These are phyloP conservation scores for Astragalus glycyphyllos DNA, from an alignment of 306 rosid genomes.

Conservation along the genomic window DNA sequence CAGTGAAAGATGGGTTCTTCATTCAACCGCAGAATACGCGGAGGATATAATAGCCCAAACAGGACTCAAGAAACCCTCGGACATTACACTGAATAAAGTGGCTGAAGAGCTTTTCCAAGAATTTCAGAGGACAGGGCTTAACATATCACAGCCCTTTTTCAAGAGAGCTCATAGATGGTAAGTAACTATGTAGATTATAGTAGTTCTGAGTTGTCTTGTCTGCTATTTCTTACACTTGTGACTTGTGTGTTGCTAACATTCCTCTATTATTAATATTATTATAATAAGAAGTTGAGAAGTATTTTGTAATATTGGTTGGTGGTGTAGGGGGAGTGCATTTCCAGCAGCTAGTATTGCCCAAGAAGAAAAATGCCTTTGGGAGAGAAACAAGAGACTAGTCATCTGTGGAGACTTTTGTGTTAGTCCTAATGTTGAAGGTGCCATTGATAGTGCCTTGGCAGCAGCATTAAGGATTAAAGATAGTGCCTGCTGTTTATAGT, in stretches of 20 bases:
- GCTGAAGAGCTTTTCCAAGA: constrained; percentile 82
- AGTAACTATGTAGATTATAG: constrained; percentile 42
- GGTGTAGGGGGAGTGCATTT: constrained; percentile 89
- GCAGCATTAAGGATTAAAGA: constrained; percentile 76
- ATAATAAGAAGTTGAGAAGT: background rate
- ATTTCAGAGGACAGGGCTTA: constrained; percentile 62
- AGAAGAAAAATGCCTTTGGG: constrained; percentile 85
- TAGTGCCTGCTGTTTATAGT: constrained; percentile 56
- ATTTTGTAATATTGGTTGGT: constrained; percentile 33
- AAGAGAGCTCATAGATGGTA: constrained; percentile 95
- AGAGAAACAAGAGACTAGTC: constrained; percentile 72
- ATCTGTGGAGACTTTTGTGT: constrained; percentile 92
- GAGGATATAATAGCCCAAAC: constrained; percentile 71
- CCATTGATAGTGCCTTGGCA: constrained; percentile 80
- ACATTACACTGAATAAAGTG: constrained; percentile 61
- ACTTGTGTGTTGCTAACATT: constrained; percentile 10
- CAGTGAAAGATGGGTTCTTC: constrained; percentile 92
- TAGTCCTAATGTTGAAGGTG: constrained; percentile 89
- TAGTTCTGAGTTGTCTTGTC: constrained; percentile 28
- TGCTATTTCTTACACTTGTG: constrained; percentile 23
- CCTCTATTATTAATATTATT: background rate
- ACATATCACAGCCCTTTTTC: constrained; percentile 61
- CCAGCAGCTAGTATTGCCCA: constrained; percentile 75
- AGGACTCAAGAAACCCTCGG: constrained; percentile 83
- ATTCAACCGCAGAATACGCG: constrained; percentile 85